Conservation (phyloP, 352 stramenopile genomes). For the Phytophthora ohioensis region DNA sequence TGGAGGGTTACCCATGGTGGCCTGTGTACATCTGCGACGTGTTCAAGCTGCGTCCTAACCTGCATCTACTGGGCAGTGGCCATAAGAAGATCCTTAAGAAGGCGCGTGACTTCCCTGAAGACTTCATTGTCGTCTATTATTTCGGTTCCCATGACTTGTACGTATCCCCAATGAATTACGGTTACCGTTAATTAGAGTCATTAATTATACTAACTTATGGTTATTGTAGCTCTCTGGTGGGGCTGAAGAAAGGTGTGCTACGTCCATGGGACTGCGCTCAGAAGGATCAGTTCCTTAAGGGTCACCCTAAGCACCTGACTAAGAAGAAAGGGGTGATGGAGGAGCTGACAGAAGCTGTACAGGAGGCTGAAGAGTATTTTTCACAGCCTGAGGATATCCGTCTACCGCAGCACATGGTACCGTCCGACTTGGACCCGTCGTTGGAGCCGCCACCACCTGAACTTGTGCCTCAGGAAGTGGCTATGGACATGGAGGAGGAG, state of each 20-base stretch:
- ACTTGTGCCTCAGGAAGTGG: slow-evolving; percentile 31
- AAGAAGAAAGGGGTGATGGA: slow-evolving; percentile 72
- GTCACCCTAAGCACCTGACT: slow-evolving; percentile 67
- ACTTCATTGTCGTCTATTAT: slow-evolving; percentile 87
- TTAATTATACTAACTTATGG: not conserved
- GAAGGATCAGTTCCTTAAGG: slow-evolving; percentile 74
- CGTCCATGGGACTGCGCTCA: slow-evolving; percentile 79
- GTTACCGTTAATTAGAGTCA: too few relatives aligned
- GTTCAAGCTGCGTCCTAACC: slow-evolving; percentile 71
- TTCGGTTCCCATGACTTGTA: slow-evolving; percentile 89
- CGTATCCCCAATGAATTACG: slow-evolving; percentile 13
- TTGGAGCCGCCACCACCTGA: slow-evolving; percentile 68
- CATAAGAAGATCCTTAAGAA: slow-evolving; percentile 80
- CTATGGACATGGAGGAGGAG: slow-evolving; percentile 33
- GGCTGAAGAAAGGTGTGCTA: slow-evolving; percentile 73
- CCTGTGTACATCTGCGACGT: slow-evolving; percentile 88
- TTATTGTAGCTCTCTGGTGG: slow-evolving; percentile 54
- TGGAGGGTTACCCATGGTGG: slow-evolving; percentile 89
- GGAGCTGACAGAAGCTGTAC: slow-evolving; percentile 57
- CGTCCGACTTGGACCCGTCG: slow-evolving; percentile 81
- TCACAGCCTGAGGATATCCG: slow-evolving; percentile 79
- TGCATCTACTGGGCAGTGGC: slow-evolving; percentile 72
- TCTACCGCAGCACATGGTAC: slow-evolving; percentile 79
- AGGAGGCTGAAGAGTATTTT: slow-evolving; percentile 84
- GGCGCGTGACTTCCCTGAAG: slow-evolving; percentile 70